Evolutionary conservation across 495 filamentous ascomycete genomes (phyloP), one percentile per base, ranked within the genome.

Genomic region (Coniosporium apollinis): DNA sequence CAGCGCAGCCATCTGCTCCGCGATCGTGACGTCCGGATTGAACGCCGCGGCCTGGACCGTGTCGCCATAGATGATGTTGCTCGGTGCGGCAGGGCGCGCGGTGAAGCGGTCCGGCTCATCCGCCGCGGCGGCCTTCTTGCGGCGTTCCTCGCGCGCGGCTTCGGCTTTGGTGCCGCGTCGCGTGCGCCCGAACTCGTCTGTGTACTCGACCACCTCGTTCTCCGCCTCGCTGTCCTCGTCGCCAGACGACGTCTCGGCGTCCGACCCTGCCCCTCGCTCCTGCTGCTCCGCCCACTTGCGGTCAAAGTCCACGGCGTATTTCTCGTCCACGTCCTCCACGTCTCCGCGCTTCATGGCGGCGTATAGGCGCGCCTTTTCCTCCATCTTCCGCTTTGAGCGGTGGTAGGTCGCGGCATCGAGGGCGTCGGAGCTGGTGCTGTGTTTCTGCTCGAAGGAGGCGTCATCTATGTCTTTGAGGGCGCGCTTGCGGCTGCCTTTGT

Each of bases 151-250:
- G 0, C 62, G 62, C 21, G 67, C 64, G 0, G 69, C 76, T 34
- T 85, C 64, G 0, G 69, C 64, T 21, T 64, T 61, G 2, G 79
- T 86, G 14, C 70, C 78, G 5, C 49, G 66, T 2, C 83, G 67
- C 14, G 71, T 63, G 1, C 89, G 78, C 3, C 91, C 91, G 45
- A 93, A 85, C 43, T 94, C 86, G 52, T 97, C 89, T 33, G 74
- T 69, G 54, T 78, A 92, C 33, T 91, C 83, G 4, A 94, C 52
- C 5, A 79, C 49, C 19, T 82, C 76, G 3, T 68, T 66, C 29
- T 62, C 62, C 1, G 55, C 60, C 10, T 60, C 57, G 13, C 54
- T 59, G 25, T 58, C 55, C 13, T 62, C 62, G 7, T 61, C 62
- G 22, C 49, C 63, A 9, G 51, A 54, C 10, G 38, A 49, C 10